These are phyloP conservation scores for Brassica rapa DNA, from an alignment of 345 rosid species.

Conservation along the genomic window DNA sequence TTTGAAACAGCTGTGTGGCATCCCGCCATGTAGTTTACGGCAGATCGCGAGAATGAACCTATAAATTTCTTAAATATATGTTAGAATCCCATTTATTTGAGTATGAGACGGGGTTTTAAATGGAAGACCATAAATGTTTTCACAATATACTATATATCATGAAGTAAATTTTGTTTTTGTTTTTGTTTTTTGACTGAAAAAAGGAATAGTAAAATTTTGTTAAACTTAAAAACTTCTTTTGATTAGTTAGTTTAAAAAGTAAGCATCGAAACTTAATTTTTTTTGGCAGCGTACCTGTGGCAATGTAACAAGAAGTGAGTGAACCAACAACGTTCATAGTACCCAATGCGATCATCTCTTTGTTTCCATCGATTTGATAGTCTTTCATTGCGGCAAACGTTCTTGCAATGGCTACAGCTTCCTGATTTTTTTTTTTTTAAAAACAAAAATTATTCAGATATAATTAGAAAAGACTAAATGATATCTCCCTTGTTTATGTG, in stretches of 20 bases:
- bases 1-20: constrained; percentile 77
- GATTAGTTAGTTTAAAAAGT: background rate
- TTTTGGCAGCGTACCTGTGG: constrained; percentile 60
- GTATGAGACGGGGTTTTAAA: background rate
- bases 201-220: background rate
- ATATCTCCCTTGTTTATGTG: background rate
- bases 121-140: background rate
- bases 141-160: background rate
- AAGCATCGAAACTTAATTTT: background rate
- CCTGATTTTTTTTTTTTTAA: constrained; percentile 37
- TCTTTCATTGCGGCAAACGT: constrained; percentile 94
- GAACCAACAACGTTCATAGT: constrained; percentile 89
- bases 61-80: background rate
- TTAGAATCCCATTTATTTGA: background rate
- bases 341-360: constrained; percentile 97
- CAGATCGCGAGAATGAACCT: constrained; percentile 86
- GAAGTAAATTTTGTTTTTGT: background rate
- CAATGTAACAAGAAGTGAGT: constrained; percentile 87
- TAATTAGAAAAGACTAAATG: background rate
- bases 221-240: background rate
- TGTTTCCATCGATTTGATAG: constrained; percentile 92
- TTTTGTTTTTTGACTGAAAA: too few species aligned
- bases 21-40: constrained; percentile 87
- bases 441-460: background rate
- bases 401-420: constrained; percentile 93